A percentile compares a stretch with the other conserved stretches of the same genome.
These are phyloP conservation scores for Fragaria nilgerrensis DNA, from an alignment of 306 rosid genomes.

Conservation along the genomic window DNA sequence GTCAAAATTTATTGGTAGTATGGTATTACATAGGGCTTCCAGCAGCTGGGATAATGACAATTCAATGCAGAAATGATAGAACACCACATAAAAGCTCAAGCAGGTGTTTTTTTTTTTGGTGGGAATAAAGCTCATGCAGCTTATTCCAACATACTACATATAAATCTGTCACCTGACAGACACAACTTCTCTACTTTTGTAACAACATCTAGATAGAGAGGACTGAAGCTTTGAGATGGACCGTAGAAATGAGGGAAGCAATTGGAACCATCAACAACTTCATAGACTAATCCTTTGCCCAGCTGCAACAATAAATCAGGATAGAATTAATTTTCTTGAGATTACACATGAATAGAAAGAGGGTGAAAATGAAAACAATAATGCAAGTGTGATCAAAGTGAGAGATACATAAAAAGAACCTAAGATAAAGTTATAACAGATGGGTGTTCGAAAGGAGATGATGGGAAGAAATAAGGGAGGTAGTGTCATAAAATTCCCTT, in stretches of 20 bases:
- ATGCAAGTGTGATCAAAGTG: not conserved
- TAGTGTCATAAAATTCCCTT: not conserved
- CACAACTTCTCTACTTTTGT: constrained; percentile 67
- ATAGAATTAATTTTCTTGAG: not conserved
- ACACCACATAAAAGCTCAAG: not conserved
- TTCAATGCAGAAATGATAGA: not conserved
- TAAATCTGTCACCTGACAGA: constrained; percentile 53
- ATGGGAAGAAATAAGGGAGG: not conserved
- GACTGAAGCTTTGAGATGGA: constrained; percentile 67
- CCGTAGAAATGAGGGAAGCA: constrained; percentile 91
- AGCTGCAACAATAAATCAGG: constrained; percentile 46
- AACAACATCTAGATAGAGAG: constrained; percentile 59
- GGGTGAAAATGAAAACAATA: constrained; percentile 2
- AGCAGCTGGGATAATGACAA: not conserved
- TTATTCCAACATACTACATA: constrained; percentile 57
- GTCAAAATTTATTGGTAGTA: not conserved
- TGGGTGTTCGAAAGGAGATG: not conserved
- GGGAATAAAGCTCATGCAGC: not conserved
- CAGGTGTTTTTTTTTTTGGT: too few relatives aligned
- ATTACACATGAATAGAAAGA: not conserved
- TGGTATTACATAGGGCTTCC: not conserved
- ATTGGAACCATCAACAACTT: constrained; percentile 59
- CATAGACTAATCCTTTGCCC: constrained; percentile 82
- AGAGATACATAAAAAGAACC: not conserved
- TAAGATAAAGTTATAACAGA: not conserved